Evolutionary conservation across 306 rosid species (phyloP).

Genomic region (Abrus precatorius): DNA sequence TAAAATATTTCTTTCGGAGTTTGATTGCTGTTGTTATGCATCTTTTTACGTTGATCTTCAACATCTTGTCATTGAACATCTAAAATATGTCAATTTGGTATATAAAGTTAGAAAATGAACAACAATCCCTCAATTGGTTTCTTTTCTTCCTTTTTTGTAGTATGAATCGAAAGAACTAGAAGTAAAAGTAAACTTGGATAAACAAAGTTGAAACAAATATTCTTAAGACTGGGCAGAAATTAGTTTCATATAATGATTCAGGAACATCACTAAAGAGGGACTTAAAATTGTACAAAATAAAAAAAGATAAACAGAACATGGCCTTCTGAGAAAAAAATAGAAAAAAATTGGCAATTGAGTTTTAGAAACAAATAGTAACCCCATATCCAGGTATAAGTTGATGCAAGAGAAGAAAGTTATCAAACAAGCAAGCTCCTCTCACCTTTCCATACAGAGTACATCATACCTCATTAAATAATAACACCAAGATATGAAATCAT

Average conservation of each 20-base stretch:
- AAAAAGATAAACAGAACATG: conserved; percentile 21
- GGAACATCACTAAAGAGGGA: conserved; percentile 22
- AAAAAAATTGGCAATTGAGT: neutral
- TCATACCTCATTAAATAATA: conserved; percentile 14
- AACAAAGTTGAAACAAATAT: conserved; percentile 20
- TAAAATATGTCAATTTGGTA: conserved; percentile 51
- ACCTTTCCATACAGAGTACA: conserved; percentile 16
- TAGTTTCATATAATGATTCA: conserved; percentile 16
- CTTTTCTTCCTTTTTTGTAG: conserved; percentile 11
- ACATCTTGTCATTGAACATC: conserved; percentile 89
- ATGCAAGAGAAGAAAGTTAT: conserved; percentile 9
- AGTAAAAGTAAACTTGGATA: neutral
- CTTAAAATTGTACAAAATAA: conserved; percentile 9
- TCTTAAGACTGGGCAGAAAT: conserved; percentile 22
- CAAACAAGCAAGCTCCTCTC: conserved; percentile 22
- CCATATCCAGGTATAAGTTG: conserved; percentile 6
- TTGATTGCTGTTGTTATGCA: conserved; percentile 78
- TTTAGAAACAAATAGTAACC: neutral
- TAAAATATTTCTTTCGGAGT: conserved; percentile 85
- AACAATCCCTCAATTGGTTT: neutral
- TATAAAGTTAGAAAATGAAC: conserved; percentile 43
- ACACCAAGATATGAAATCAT: conserved; percentile 25
- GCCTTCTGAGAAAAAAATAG: neutral
- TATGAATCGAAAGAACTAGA: conserved; percentile 33
- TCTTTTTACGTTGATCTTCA: conserved; percentile 83